Evolutionary conservation across 495 filamentous ascomycete species (phyloP), one percentile per base, ranked within the genome.

Genomic region (Saxophila tyrrhenica): DNA sequence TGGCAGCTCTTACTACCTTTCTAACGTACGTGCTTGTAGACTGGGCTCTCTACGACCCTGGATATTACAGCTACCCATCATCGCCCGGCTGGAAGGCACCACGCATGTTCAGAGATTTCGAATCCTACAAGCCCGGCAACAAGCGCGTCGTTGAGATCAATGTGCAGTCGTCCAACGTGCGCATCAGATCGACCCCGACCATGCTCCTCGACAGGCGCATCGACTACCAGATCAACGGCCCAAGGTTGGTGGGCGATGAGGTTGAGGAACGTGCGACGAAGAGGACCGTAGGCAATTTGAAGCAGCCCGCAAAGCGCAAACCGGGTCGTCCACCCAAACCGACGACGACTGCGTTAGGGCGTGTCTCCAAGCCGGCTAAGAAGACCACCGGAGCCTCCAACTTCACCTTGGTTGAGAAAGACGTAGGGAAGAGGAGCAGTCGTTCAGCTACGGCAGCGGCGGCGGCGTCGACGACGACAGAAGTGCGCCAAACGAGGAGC

Each of bases 31-130:
- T 1, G 3, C 11, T 13, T n/a, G n/a, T 32, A 60, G 58, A 57
- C 50, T 60, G 58, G 58, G 54, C 48, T 1, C 58, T 60, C 41
- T 57, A 52, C 45, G 58, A 60, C 25, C 53, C 58, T n/a, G 20
- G 23, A 11, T 22, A 47, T 19, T 52, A 25, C 48, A 23, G 25
- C 2, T 52, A 44, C 38, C 35, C 43, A 3, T 5, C 7, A 19
- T 39, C 22, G 24, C 10, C 41, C 3, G 17, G 20, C 24, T 1
- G 19, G 25, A 21, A 49, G 19, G 45, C 58, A 19, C 52, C 57
- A 23, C 1, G 19, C 1, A 41, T 48, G 19, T 47, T 55, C 25
- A 13, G 19, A 25, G 15, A 43, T 16, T 53, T 20, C 44, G 53
- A 52, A 21, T 24, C 7, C 3, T 60, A 25, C 44, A 50, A 49